Evolutionary conservation across 2,329 filamentous ascomycete genomes (phyloP).

Genomic region (Tolypocladium inflatum): DNA sequence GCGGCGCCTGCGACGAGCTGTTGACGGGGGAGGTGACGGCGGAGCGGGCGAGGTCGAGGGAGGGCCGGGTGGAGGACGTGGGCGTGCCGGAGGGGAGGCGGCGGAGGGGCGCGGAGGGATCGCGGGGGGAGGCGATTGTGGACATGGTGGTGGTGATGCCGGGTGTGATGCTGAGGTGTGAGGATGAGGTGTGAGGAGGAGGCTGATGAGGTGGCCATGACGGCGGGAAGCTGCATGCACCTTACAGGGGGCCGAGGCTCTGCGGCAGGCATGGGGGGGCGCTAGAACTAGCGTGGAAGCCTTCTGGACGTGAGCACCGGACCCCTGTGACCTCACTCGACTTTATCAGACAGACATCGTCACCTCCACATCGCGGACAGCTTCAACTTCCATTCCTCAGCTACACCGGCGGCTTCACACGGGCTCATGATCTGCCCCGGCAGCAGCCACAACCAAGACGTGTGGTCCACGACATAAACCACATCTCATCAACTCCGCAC

Average conservation of each 20-base stretch:
- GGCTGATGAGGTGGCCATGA: background rate
- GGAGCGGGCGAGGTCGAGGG: constrained; percentile 57
- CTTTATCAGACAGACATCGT: background rate
- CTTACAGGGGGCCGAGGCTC: background rate
- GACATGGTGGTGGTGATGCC: constrained; percentile 38
- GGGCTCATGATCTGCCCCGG: background rate
- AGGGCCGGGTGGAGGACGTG: constrained; percentile 66
- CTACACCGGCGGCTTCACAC: background rate
- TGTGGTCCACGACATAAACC: background rate
- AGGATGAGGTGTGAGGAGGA: background rate
- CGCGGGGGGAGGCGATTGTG: constrained; percentile 54
- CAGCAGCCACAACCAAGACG: background rate
- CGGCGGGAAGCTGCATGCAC: background rate
- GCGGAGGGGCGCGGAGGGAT: constrained; percentile 47
- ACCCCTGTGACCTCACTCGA: background rate
- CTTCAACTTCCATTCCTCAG: too few species aligned
- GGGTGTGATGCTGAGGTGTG: background rate
- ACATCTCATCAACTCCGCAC: background rate
- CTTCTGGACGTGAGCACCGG: background rate
- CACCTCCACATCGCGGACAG: too few species aligned
- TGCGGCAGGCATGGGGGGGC: background rate
- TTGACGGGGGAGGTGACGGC: constrained; percentile 42
- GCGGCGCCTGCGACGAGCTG: constrained; percentile 19
- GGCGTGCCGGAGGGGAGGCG: constrained; percentile 51
- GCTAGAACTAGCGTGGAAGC: background rate